phyloP scores from a whole-genome alignment of 73 alveolate genomes.

The Paramecium octaurelia region DNA sequence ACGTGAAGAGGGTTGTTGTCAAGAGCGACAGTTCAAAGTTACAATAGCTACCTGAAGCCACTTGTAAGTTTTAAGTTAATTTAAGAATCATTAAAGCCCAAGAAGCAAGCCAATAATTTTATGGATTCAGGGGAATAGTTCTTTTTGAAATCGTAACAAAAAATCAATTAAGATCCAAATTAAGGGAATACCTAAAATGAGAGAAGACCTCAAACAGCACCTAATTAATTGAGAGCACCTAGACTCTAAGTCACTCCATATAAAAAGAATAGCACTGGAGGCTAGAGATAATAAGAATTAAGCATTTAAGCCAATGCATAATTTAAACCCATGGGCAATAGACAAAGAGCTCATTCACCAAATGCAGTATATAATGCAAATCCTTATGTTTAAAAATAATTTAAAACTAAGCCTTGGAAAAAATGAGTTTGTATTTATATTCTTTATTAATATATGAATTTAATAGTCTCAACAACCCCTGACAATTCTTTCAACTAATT shows the following conservation, averaged over 20 bases:
- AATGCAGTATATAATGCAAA: conserved; percentile 41
- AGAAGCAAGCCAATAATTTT: not conserved
- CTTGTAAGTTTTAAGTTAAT: not conserved
- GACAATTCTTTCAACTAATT: not conserved
- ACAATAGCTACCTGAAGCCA: not conserved
- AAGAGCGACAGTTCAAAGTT: not conserved
- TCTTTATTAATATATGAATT: not conserved
- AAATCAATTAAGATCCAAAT: not conserved
- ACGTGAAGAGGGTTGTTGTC: not conserved
- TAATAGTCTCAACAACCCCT: not conserved
- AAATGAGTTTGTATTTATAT: not conserved
- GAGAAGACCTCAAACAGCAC: conserved; percentile 49
- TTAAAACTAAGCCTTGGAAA: conserved; percentile 14
- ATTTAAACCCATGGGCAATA: conserved; percentile 7
- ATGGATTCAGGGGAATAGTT: conserved; percentile 40
- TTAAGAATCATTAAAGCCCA: not conserved
- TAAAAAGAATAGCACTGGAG: not conserved
- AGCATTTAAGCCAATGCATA: not conserved
- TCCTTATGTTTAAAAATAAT: conserved; percentile 43
- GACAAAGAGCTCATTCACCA: conserved; percentile 49
- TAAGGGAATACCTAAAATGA: not conserved
- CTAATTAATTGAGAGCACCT: conserved; percentile 43
- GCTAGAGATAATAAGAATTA: not conserved
- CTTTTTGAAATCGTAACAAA: not conserved
- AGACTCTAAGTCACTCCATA: conserved; percentile 25